Base-by-base conservation (phyloP, 108 stramenopile genomes). In the Skeletonema potamos region DNA sequence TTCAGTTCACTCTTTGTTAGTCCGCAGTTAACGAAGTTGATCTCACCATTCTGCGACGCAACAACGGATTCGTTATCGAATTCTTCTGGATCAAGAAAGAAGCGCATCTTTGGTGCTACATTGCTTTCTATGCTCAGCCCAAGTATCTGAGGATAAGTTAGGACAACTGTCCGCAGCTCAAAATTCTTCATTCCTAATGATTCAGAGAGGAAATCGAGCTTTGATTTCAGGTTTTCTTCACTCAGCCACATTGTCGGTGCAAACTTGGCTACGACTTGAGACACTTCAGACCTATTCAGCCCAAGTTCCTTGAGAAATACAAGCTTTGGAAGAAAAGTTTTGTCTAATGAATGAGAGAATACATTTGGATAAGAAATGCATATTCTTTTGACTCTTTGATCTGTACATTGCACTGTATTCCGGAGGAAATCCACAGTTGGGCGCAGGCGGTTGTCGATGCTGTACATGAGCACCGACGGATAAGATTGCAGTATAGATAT, bases 131-230 rank as follows among this genome's bases (percentile, higher is more conserved):
- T 7, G 29, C 75, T 72, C 65, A 84, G 64, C 18, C 83, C 83
- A 34, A 84, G 39, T 11, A 84, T 39, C 46, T 84, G 83, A 34
- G 83, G 83, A 73, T 81, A 84, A 4, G 80, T 41, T 5, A 76
- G 76, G 17, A 84, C 39, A 15, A 81, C 54, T 13, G 24, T 36
- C n/a, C 54, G 39, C 11, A 80, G 68, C 30, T 84, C 83, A 3
- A 44, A 41, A 5, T 27, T 18, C 1, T 30, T 32, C 34, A 84
- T 46, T 0, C 54, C 72, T 27, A 84, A 66, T 20, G 66, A 55
- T 15, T 72, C 34, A 10, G 57, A 30, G 0, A 84, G 60, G 30
- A 75, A 84, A n/a, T 69, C 61, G n/a, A 81, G 34, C 58, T 84
- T 84, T 5, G 61, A 37, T 13, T 26, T 60, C 6, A 84, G 30